Evolutionary conservation across 352 stramenopile species (phyloP), one percentile per base, ranked within the genome.

Genomic region (Peronosclerospora sorghi): DNA sequence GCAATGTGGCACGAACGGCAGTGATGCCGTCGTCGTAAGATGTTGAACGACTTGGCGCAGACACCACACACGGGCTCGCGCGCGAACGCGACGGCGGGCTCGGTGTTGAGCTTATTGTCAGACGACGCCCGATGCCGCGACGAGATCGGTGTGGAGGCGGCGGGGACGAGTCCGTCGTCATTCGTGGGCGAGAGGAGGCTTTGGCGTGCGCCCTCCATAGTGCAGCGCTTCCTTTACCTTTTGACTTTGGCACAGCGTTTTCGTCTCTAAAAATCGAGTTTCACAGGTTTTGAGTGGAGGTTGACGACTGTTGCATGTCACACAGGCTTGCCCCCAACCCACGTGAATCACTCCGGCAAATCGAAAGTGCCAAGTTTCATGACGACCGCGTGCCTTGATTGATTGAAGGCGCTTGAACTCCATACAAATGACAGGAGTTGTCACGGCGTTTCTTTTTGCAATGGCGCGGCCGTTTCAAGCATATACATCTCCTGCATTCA

Each of bases 1-100:
- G 79, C 76, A 46, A 89, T 71, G 61, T 88, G 75, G 54, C 80
- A 92, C 26, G 64, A 69, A 43, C 80, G 80, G 49, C 80, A 92
- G 61, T 90, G 80, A 57, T 92, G 80, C 41, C 80, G 80, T 7
- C 80, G 77, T 0, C 77, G 74, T 41, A 90, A 47, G 21, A 92
- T 65, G 44, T 85, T 86, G 56, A 92, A 92, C 28, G 68, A 73
- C 51, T 83, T 83, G 39, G 57, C 36, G 63, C 80, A 92, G 30
- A 81, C 69, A 45, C 73, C 70, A 52, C 80, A 92, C 39, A 72
- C 55, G 21, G 75, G 64, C 54, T 92, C 79, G 43, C 79, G 73
- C 2, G 60, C 73, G 51, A 92, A 92, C 18, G 48, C 58, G 35
- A 68, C 62, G 32, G 70, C 66, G 0, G 64, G 46, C 35, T 60